These are phyloP conservation scores for Acmispon strigosus DNA, from an alignment of 306 rosid genomes.

Conservation along the genomic window DNA sequence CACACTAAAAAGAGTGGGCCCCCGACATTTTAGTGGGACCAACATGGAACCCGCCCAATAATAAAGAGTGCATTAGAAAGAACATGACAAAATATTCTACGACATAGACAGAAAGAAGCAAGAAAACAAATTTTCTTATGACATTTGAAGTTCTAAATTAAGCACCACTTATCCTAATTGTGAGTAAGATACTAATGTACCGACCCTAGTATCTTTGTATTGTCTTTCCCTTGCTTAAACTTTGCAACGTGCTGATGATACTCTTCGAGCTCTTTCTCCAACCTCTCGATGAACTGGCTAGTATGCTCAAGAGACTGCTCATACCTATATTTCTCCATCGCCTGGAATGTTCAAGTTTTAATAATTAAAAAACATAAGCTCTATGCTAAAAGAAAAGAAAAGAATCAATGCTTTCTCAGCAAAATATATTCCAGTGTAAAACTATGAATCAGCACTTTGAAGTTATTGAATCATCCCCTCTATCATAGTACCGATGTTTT, in stretches of 20 bases:
- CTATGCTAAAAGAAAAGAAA: background rate
- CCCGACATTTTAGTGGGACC: background rate
- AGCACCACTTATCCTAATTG: background rate
- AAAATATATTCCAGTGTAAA: background rate
- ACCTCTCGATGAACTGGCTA: conserved; percentile 76
- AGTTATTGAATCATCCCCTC: background rate
- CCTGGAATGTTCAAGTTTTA: conserved; percentile 38
- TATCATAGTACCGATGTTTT: background rate
- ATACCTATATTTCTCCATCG: conserved; percentile 64
- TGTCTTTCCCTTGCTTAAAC: conserved; percentile 44
- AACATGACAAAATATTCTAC: background rate
- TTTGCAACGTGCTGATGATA: conserved; percentile 49
- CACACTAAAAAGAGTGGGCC: background rate
- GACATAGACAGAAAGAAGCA: background rate
- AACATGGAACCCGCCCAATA: background rate
- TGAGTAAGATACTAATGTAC: background rate
- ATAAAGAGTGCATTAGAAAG: background rate
- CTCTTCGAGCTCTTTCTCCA: conserved; percentile 80
- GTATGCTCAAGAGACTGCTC: conserved; percentile 83
- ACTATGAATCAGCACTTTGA: background rate
- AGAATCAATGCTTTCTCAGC: background rate
- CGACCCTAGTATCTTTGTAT: conserved; percentile 18
- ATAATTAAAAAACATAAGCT: background rate
- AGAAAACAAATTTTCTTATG: background rate
- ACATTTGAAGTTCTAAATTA: background rate